A percentile compares a stretch with the other conserved stretches of the same genome.
These are phyloP conservation scores for Ceratocystis lukuohia DNA, from an alignment of 2,329 filamentous ascomycete species.

Conservation along the genomic window DNA sequence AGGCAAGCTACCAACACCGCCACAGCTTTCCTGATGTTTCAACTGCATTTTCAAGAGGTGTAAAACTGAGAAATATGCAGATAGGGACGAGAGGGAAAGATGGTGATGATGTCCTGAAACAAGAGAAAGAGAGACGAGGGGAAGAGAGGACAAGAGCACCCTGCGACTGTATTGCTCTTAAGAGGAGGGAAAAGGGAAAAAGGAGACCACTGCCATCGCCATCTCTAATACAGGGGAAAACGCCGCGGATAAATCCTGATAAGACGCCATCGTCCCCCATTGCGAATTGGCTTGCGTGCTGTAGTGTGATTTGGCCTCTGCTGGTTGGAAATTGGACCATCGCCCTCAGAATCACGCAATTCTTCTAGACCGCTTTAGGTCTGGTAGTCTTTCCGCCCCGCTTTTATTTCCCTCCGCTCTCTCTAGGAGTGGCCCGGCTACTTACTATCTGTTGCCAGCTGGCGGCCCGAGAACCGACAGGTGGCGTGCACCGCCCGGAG, in stretches of 20 bases:
- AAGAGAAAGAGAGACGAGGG: neutral
- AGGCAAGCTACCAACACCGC: constrained; percentile 12
- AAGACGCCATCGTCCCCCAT: neutral
- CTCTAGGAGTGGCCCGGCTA: neutral
- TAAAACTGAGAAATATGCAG: neutral
- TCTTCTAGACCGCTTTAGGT: constrained; percentile 18
- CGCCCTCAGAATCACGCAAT: constrained; percentile 18
- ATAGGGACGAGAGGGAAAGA: neutral
- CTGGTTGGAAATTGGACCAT: constrained; percentile 15
- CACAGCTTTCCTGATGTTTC: constrained; percentile 20
- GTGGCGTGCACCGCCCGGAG: neutral
- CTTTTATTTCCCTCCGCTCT: constrained; percentile 15
- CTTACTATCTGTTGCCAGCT: constrained; percentile 15
- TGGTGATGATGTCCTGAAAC: neutral
- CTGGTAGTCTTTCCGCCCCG: constrained; percentile 5
- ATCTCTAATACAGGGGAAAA: neutral
- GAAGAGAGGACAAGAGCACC: neutral
- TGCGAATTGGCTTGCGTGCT: neutral
- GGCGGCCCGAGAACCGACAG: neutral
- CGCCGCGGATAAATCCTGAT: neutral
- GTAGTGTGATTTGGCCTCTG: neutral
- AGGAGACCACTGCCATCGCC: neutral
- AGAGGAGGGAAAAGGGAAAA: neutral
- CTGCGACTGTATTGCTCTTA: neutral
- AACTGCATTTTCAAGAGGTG: constrained; percentile 18